These are phyloP conservation scores for Themeda triandra DNA, from an alignment of 176 grass and related monocot species.

Conservation along the genomic window DNA sequence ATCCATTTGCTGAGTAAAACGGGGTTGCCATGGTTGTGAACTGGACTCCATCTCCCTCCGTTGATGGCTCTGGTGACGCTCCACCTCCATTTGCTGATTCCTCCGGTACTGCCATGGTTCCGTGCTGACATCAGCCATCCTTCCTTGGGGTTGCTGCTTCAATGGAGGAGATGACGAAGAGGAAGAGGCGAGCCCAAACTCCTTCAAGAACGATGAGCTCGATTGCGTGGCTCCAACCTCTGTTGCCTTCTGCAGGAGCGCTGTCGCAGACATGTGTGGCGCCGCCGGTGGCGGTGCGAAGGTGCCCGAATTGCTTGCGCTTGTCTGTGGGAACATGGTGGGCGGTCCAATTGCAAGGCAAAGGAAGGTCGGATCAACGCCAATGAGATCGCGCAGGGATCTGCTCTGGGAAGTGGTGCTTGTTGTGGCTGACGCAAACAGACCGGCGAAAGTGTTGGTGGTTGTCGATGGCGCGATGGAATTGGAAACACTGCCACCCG, in stretches of 20 bases:
- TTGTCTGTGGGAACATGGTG: slow-evolving; percentile 40
- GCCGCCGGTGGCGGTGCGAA: slow-evolving; percentile 45
- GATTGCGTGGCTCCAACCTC: slow-evolving; percentile 47
- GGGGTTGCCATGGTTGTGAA: neutral
- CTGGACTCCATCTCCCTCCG: slow-evolving; percentile 40
- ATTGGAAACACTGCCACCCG: slow-evolving; percentile 36
- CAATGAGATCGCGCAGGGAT: slow-evolving; percentile 55
- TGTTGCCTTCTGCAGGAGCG: slow-evolving; percentile 57
- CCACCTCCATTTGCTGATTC: slow-evolving; percentile 36
- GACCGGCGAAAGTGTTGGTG: slow-evolving; percentile 48
- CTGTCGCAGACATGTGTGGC: slow-evolving; percentile 52
- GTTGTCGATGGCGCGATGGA: slow-evolving; percentile 42
- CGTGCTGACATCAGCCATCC: neutral
- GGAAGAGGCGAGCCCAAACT: slow-evolving; percentile 43
- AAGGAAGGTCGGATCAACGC: slow-evolving; percentile 62
- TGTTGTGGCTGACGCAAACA: slow-evolving; percentile 50
- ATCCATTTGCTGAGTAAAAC: slow-evolving; percentile 15
- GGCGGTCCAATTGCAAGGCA: slow-evolving; percentile 54
- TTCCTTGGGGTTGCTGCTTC: slow-evolving; percentile 30
- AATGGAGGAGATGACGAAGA: slow-evolving; percentile 13
- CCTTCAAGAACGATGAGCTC: slow-evolving; percentile 47
- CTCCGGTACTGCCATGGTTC: slow-evolving; percentile 27
- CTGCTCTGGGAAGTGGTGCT: slow-evolving; percentile 51
- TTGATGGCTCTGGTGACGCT: slow-evolving; percentile 28
- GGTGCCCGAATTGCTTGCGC: slow-evolving; percentile 25